A percentile compares a stretch with the other conserved stretches of the same genome.
phyloP scores from a whole-genome alignment of 1,284 basidiomycete species.

The Cystobasidiaceae sp. region DNA sequence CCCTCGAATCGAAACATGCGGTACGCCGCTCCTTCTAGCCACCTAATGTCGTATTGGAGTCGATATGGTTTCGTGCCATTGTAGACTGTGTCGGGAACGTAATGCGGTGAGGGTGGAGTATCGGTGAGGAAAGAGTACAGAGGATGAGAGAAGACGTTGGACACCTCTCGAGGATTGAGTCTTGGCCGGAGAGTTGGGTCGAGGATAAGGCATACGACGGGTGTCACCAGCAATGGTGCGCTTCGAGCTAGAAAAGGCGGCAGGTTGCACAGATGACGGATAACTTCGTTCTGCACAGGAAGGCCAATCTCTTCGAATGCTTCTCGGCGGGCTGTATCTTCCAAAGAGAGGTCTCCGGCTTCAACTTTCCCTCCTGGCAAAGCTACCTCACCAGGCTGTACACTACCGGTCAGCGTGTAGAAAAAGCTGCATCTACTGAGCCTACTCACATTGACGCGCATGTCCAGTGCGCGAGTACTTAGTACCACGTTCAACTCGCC shows the following conservation, averaged over 20 bases:
- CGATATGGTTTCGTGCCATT: conserved; percentile 34
- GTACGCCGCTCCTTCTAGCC: conserved; percentile 34
- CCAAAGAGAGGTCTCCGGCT: conserved; percentile 36
- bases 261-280: conserved; percentile 37
- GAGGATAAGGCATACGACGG: conserved; percentile 27
- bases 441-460: conserved; percentile 26
- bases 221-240: conserved; percentile 38
- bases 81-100: conserved; percentile 15
- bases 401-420: no score
- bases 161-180: conserved; percentile 37
- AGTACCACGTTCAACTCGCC: conserved; percentile 28
- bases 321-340: conserved; percentile 40
- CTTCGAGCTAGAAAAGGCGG: conserved; percentile 38
- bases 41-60: conserved; percentile 34
- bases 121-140: conserved; percentile 36
- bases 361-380: conserved; percentile 42
- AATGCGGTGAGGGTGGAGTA: conserved; percentile 2
- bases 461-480: conserved; percentile 19
- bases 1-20: conserved; percentile 39
- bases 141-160: conserved; percentile 39
- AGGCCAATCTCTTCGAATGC: conserved; percentile 42
- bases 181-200: conserved; percentile 30
- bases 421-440: neutral
- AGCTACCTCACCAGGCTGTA: conserved; percentile 42
- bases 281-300: conserved; percentile 33